These are phyloP conservation scores for Hypoxylon sp. DNA, from an alignment of 2,329 filamentous ascomycete genomes.

Conservation along the genomic window DNA sequence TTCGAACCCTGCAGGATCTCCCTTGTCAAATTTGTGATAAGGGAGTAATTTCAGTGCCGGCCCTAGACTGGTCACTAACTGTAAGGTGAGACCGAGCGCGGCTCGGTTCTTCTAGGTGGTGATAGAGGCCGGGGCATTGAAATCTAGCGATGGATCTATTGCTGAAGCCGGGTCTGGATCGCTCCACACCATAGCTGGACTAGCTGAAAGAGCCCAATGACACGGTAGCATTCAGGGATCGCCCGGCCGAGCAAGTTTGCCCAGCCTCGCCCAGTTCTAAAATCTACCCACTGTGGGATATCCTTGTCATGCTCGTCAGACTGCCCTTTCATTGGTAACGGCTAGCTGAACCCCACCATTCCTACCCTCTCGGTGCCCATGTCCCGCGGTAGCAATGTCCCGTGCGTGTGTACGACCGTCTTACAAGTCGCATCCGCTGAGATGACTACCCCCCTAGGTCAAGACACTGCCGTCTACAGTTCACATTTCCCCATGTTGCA, in stretches of 20 bases:
- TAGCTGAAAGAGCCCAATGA: constrained; percentile 29
- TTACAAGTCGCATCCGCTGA: constrained; percentile 35
- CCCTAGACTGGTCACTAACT: constrained; percentile 23
- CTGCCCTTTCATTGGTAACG: constrained; percentile 29
- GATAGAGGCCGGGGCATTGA: constrained; percentile 22
- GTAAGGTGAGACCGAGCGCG: background rate
- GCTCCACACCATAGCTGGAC: constrained; percentile 28
- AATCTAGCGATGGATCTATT: constrained; percentile 33
- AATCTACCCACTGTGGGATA: constrained; percentile 17
- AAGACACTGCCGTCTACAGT: constrained; percentile 36
- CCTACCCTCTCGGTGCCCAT: constrained; percentile 11
- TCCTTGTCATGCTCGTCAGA: constrained; percentile 27
- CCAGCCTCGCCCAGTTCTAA: constrained; percentile 31
- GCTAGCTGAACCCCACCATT: constrained; percentile 39
- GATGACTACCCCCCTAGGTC: constrained; percentile 23
- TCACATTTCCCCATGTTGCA: constrained; percentile 37
- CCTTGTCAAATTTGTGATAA: constrained; percentile 30
- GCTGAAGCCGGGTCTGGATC: constrained; percentile 34
- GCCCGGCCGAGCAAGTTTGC: constrained; percentile 28
- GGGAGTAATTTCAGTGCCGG: constrained; percentile 19
- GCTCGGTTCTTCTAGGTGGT: constrained; percentile 5
- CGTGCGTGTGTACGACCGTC: constrained; percentile 31
- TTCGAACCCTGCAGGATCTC: constrained; percentile 25
- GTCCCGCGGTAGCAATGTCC: constrained; percentile 29
- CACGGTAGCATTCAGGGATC: constrained; percentile 29